These are phyloP conservation scores for Trichosporon faecale DNA, from an alignment of 1,284 basidiomycete species.

Conservation along the genomic window DNA sequence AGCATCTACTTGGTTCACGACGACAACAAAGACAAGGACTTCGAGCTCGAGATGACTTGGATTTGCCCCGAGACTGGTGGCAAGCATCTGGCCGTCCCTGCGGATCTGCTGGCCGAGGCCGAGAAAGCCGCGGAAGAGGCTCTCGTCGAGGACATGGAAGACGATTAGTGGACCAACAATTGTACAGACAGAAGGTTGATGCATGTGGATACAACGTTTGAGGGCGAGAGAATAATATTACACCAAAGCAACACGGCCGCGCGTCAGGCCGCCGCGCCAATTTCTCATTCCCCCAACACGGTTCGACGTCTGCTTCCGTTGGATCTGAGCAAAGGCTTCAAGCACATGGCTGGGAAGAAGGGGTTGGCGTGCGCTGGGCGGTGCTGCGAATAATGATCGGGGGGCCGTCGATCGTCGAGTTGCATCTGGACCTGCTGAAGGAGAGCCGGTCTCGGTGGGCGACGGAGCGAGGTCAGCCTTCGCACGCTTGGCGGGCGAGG, in stretches of 20 bases:
- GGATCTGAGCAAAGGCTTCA: slow-evolving; percentile 82
- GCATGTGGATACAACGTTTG: slow-evolving; percentile 14
- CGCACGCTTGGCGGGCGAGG: slow-evolving; percentile 50
- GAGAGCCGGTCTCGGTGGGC: slow-evolving; percentile 14
- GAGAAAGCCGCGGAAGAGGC: slow-evolving; percentile 84
- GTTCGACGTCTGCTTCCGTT: slow-evolving; percentile 72
- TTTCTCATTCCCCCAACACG: slow-evolving; percentile 80
- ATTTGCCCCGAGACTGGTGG: slow-evolving; percentile 80
- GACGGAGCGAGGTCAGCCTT: slow-evolving; percentile 53
- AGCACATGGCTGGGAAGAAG: slow-evolving; percentile 78
- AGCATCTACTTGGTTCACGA: slow-evolving; percentile 98
- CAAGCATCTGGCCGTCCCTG: slow-evolving; percentile 77
- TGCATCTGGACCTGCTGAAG: neutral
- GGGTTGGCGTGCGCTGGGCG: slow-evolving; percentile 72
- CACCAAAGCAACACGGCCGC: slow-evolving; percentile 75
- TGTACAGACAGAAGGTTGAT: slow-evolving; percentile 7
- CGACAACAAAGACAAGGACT: slow-evolving; percentile 81
- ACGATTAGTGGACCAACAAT: slow-evolving; percentile 44
- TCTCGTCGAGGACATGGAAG: slow-evolving; percentile 79
- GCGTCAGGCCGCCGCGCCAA: slow-evolving; percentile 75
- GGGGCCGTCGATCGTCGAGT: slow-evolving; percentile 14
- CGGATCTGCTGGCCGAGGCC: slow-evolving; percentile 78
- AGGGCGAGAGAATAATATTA: slow-evolving; percentile 46
- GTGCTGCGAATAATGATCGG: slow-evolving; percentile 71
- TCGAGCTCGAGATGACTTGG: slow-evolving; percentile 98